Conservation (phyloP, 2,329 filamentous ascomycete genomes). For the Diaporthe australafricana region DNA sequence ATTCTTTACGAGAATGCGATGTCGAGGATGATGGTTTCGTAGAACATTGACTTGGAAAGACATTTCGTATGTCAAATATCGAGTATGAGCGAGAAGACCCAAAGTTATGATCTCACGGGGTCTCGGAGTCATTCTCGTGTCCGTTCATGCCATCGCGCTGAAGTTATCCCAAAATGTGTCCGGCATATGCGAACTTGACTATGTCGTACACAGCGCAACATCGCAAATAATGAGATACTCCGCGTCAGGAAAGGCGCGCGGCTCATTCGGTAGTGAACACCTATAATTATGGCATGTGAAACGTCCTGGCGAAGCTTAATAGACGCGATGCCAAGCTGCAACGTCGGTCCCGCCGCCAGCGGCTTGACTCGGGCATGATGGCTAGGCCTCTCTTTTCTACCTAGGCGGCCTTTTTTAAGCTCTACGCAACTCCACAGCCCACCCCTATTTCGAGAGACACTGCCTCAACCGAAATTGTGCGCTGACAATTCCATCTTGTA, state of each 20-base stretch:
- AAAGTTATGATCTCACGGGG: not conserved
- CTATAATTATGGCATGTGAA: conserved; percentile 1
- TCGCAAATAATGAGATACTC: not conserved
- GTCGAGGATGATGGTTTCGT: too few relatives aligned
- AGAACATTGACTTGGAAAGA: too few relatives aligned
- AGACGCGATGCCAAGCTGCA: conserved; percentile 17
- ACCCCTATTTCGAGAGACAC: conserved; percentile 17
- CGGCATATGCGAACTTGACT: not conserved
- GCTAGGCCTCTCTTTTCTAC: conserved; percentile 13
- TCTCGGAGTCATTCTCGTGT: not conserved
- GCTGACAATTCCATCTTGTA: not conserved
- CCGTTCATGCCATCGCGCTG: not conserved
- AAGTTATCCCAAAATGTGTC: not conserved
- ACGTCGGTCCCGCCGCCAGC: conserved; percentile 12
- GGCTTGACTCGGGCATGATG: conserved; percentile 6
- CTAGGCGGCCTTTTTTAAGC: conserved; percentile 8
- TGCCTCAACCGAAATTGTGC: conserved; percentile 22
- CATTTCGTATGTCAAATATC: not conserved
- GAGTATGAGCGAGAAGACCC: not conserved
- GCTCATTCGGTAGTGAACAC: not conserved
- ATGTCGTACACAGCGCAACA: not conserved
- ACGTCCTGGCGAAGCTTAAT: conserved; percentile 17
- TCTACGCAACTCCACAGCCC: conserved; percentile 23
- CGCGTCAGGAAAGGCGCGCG: not conserved
- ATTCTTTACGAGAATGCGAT: too few relatives aligned